Percentiles rank a stretch among this genome's conserved stretches.
Evolutionary conservation across 2,329 filamentous ascomycete species (phyloP).

Genomic region (Achaetomium macrosporum): DNA sequence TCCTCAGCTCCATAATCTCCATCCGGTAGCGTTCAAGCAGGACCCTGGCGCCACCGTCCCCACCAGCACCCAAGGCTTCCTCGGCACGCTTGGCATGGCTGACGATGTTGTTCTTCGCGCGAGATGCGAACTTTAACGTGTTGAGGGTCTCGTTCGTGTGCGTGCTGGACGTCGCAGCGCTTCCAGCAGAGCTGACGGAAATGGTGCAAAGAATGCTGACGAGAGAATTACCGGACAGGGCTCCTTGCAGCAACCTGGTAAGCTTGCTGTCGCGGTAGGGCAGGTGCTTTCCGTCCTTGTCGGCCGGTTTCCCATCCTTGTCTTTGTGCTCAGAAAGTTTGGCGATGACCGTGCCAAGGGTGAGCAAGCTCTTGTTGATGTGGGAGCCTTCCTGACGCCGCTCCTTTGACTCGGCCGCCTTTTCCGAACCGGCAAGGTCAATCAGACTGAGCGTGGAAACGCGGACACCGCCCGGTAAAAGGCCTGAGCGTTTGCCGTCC

Average conservation of each 20-base stretch:
- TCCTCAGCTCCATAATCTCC: conserved; percentile 78
- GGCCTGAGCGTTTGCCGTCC: conserved; percentile 61
- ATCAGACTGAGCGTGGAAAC: conserved; percentile 95
- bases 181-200: conserved; percentile 74
- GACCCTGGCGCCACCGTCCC: conserved; percentile 81
- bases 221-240: conserved; percentile 85
- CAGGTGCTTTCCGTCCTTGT: conserved; percentile 86
- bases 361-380: conserved; percentile 97
- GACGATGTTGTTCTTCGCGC: conserved; percentile 96
- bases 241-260: conserved; percentile 84
- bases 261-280: conserved; percentile 98
- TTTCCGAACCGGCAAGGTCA: conserved; percentile 92
- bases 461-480: conserved; percentile 80
- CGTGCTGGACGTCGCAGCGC: conserved; percentile 61
- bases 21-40: conserved; percentile 88
- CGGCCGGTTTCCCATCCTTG: conserved; percentile 63
- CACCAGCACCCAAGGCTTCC: conserved; percentile 72
- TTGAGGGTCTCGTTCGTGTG: conserved; percentile 88
- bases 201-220: conserved; percentile 98
- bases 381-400: conserved; percentile 90
- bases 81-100: conserved; percentile 94
- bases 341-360: conserved; percentile 89
- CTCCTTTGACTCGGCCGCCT: conserved; percentile 92
- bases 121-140: conserved; percentile 91
- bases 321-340: conserved; percentile 87